Base-by-base conservation (phyloP, 352 stramenopile genomes). In the Aphanomyces euteiches region DNA sequence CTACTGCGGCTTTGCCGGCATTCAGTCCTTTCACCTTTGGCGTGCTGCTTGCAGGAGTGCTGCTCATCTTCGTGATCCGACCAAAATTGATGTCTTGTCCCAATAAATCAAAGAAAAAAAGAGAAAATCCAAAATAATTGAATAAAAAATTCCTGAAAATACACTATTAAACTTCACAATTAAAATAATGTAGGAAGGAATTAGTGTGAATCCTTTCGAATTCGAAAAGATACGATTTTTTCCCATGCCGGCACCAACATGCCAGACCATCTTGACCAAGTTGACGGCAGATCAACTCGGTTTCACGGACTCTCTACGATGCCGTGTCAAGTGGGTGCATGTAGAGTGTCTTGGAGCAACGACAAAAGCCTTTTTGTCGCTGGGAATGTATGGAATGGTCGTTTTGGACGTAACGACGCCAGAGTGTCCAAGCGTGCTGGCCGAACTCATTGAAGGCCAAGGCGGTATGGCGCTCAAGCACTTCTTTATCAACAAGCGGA, bases 381-480 rank as follows among this genome's bases (percentile, higher is more conserved):
- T 70, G 4, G 64, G 64, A 6, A 19, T 19, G 53, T 61, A 48
- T 19, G 64, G 64, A 5, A 64, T 70, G 64, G 13, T 70, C 19
- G 64, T 70, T 28, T 21, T 70, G 12, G 64, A 70, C 40, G 47
- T 70, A 0, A 63, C 64, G 10, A 34, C 43, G 47, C 64, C 64
- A 8, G 64, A 70, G 47, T 13, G 15, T n/a, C 64, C 64, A 8
- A 3, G 5, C 15, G 64, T 70, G 3, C 13, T 70, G 36, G 64
- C 64, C 17, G 64, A 70, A 50, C 47, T 70, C 19, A 36, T 70
- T 10, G 64, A 70, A 54, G 64, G 64, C 3, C 64, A 70, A 41
- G 64, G 63, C 17, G 63, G 63, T n/a, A 69, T 70, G 47, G 47
- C 45, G 10, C 47, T 70, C 6, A 70, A 70, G 40, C 64, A 70